Base-by-base conservation (phyloP, 108 stramenopile species). In the Asterionellopsis glacialis region DNA sequence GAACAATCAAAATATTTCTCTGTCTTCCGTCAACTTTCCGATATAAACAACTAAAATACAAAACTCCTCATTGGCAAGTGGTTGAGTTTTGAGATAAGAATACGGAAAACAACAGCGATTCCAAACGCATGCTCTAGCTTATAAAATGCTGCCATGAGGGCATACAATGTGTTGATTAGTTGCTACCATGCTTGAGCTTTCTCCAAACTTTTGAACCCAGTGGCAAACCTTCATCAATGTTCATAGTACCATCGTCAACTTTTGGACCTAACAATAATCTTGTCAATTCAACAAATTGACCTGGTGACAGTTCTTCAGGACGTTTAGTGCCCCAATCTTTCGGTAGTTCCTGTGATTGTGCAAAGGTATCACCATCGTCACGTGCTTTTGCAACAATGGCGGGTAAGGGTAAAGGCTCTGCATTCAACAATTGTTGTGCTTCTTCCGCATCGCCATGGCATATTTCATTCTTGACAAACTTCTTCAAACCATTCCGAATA, bases 241-340 rank as follows among this genome's bases (percentile, higher is more conserved):
- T 7, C 33, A 33, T 7, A 50, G 72, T 70, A 12, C 15, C 57
- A 13, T 44, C 56, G 1, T 55, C 63, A 33, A 33, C 7, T 33
- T 33, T 33, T 11, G 70, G 45, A 7, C 88, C 88, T 64, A 72
- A 96, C 26, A 96, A 54, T 41, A 87, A 57, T 24, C 80, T 61
- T 18, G 98, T 96, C 23, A 98, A 69, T 62, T 94, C 95, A 0
- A 98, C 82, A 64, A 98, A 97, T 62, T 98, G 90, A 15, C 75
- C 88, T 0, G 98, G 87, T n/a, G 72, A 74, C 49, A 98, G 67
- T 75, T 97, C 75, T 65, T 98, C 98, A 7, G 98, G 96, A 44
- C 98, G 85, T 68, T 69, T 85, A 11, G 73, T 63, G 0, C 82
- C 82, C 95, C 96, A 97, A 70, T 92, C 71, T 33, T 64, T 66